Percentiles rank a stretch among this genome's conserved stretches.
phyloP scores from a whole-genome alignment of 2,329 filamentous ascomycete species.

The Leptosphaerulina australis region DNA sequence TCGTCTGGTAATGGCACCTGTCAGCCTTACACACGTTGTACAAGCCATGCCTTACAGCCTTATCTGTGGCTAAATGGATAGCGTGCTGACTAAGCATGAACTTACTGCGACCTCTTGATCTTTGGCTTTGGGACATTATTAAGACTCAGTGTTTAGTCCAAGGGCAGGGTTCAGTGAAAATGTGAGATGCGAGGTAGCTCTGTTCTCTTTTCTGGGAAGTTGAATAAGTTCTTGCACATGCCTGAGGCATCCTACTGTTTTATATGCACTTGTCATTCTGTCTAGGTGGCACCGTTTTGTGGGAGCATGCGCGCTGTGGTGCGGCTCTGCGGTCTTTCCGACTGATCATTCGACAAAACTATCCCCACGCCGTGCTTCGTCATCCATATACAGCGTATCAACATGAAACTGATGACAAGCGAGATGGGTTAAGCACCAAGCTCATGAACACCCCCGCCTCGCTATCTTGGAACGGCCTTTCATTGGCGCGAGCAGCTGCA shows the following conservation, averaged over 20 bases:
- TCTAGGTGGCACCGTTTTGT: background rate
- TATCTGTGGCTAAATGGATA: background rate
- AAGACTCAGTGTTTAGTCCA: background rate
- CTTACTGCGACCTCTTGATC: slow-evolving; percentile 4
- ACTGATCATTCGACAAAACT: background rate
- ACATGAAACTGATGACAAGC: background rate
- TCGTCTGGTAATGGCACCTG: slow-evolving; percentile 1
- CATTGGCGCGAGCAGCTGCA: slow-evolving; percentile 5
- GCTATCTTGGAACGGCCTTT: background rate
- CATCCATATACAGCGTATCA: background rate
- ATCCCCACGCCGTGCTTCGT: slow-evolving; percentile 1
- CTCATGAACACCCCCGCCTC: background rate
- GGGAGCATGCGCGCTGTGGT: background rate
- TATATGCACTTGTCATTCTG: background rate
- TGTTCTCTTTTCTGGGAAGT: background rate
- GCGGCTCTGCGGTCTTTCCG: slow-evolving; percentile 14
- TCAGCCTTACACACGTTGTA: slow-evolving; percentile 9
- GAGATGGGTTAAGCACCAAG: background rate
- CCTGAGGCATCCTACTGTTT: background rate
- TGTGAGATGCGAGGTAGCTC: slow-evolving; percentile 4
- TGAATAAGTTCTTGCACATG: background rate
- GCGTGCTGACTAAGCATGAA: background rate
- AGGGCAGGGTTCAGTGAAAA: slow-evolving; percentile 6
- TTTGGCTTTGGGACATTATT: background rate
- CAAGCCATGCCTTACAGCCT: slow-evolving; percentile 7